Evolutionary conservation across 805 yeast genomes (phyloP).

Genomic region (Schizosaccharomyces lindneri): DNA sequence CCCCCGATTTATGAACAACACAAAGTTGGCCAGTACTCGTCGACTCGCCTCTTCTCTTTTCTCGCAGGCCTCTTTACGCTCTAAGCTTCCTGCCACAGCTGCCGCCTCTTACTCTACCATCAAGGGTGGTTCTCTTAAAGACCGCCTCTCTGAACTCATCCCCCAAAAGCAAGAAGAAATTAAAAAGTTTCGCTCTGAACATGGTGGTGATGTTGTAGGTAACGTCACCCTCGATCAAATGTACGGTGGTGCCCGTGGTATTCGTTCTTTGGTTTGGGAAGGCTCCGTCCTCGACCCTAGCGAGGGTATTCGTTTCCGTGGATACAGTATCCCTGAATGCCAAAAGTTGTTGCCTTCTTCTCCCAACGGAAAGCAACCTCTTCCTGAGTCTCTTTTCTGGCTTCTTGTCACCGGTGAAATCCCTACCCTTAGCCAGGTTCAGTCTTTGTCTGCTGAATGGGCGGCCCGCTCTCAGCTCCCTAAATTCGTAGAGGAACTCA

Average conservation of each 20-base stretch:
- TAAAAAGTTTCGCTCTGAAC: slow-evolving; percentile 64
- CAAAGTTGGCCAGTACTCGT: not conserved
- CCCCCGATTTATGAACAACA: not conserved
- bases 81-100: not conserved
- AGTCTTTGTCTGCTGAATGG: slow-evolving; percentile 46
- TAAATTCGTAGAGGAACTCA: slow-evolving; percentile 45
- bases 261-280: slow-evolving; percentile 54
- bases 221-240: slow-evolving; percentile 58
- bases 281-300: slow-evolving; percentile 53
- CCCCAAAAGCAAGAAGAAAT: slow-evolving; percentile 85
- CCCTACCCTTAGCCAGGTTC: slow-evolving; percentile 47
- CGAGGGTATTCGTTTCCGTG: slow-evolving; percentile 60
- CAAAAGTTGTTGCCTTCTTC: slow-evolving; percentile 53
- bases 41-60: not conserved
- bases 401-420: slow-evolving; percentile 59
- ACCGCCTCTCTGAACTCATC: slow-evolving; percentile 74
- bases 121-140: slow-evolving; percentile 35
- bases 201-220: slow-evolving; percentile 50
- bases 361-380: slow-evolving; percentile 30
- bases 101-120: not conserved
- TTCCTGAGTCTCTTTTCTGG: slow-evolving; percentile 61
- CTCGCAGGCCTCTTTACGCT: not conserved
- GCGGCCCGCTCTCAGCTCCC: slow-evolving; percentile 61
- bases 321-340: slow-evolving; percentile 56
- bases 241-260: slow-evolving; percentile 74